Conservation (phyloP, 2,329 filamentous ascomycete species). For the Neofusicoccum sp. region DNA sequence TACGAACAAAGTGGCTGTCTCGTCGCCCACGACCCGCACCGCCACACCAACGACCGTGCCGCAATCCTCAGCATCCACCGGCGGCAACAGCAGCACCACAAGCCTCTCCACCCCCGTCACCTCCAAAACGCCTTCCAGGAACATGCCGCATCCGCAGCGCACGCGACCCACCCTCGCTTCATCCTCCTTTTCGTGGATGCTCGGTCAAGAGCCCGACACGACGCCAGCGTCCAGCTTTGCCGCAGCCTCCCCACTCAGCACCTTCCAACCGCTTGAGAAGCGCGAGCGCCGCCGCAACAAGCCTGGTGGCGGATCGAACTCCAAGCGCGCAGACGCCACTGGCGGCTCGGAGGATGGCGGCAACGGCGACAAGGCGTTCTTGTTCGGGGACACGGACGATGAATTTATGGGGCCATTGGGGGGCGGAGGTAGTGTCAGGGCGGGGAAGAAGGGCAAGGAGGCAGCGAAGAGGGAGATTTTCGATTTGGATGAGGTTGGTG, state of each 20-base stretch:
- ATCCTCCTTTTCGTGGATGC: conserved; percentile 78
- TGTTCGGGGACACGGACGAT: conserved; percentile 43
- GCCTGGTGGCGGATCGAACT: not conserved
- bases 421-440: conserved; percentile 24
- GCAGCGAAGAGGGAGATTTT: conserved; percentile 38
- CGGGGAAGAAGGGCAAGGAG: conserved; percentile 14
- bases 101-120: not conserved
- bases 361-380: conserved; percentile 25
- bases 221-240: conserved; percentile 26
- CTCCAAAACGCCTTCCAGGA: not conserved
- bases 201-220: conserved; percentile 40
- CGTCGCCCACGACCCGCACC: conserved; percentile 1
- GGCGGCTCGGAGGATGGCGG: not conserved
- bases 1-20: conserved; percentile 18
- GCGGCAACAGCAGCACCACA: conserved; percentile 5
- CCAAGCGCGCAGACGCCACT: not conserved
- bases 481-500: conserved; percentile 30
- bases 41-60: conserved; percentile 16
- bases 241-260: conserved; percentile 22
- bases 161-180: conserved; percentile 66
- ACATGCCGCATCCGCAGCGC: conserved; percentile 30
- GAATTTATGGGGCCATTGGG: conserved; percentile 23
- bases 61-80: conserved; percentile 20
- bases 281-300: conserved; percentile 14
- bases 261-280: conserved; percentile 10